Base-by-base conservation (phyloP, 305 asterid species). In the Rubia tinctorum region DNA sequence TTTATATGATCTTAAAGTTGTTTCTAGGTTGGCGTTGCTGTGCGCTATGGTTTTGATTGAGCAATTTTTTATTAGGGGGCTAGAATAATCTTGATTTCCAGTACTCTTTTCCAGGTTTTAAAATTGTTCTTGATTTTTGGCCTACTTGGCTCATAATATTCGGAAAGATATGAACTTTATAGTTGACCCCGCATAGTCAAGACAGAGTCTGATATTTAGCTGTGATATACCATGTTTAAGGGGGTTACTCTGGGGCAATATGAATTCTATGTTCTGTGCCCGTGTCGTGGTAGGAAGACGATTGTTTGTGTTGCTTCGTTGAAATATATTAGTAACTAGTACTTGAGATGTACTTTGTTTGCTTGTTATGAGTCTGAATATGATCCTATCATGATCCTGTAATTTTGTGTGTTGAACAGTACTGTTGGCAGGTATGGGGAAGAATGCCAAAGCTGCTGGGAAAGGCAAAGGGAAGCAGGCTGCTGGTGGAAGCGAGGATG, bases 391-490 rank as follows among this genome's bases (percentile, higher is more conserved):
- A 10, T 37, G 9, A 0, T 12, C 15, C 40, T 39, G 3, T 47
- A 13, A 4, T 45, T 20, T 43, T 20, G 17, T 63, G 18, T 20
- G 22, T 43, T 65, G 7, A 15, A 51, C 10, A 18, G 18, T 65
- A 44, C 10, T 23, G 40, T 56, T 8, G 1, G 12, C 18, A 86
- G 91, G 9, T 14, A 90, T 92, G 96, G 98, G 95, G 71, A 90
- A 90, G 75, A 91, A 88, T 75, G 66, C 88, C 34, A 92, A 88
- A 83, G 10, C 85, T 61, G 88, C 80, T 34, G 86, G 92, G 25
- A 93, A 93, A 82, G 89, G 93, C 18, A 94, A 91, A 86, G 98
- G 93, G 61, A 94, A 94, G 73, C 96, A 92, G 82, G 84, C 91
- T 14, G 97, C 97, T 0, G 88, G 96, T 56, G 92, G 87, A 59